These are phyloP conservation scores for Lagenidium giganteum DNA, from an alignment of 352 stramenopile genomes.

Conservation along the genomic window DNA sequence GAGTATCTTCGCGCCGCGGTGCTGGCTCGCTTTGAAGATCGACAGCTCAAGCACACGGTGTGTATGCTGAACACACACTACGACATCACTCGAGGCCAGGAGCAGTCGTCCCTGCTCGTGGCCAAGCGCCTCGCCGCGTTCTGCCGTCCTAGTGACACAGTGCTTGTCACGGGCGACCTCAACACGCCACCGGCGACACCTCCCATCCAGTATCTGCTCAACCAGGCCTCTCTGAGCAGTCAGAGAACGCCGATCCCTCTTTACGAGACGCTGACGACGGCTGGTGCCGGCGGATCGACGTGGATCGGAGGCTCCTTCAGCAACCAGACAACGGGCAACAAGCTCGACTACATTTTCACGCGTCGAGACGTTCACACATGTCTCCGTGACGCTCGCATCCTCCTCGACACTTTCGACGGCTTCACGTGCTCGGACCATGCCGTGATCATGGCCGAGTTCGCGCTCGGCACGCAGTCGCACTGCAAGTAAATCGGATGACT, in stretches of 20 bases:
- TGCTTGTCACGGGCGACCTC: conserved; percentile 69
- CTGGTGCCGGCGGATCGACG: conserved; percentile 31
- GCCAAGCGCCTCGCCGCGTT: conserved; percentile 28
- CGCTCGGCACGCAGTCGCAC: too few relatives aligned
- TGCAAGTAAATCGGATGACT: too few relatives aligned
- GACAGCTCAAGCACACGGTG: conserved; percentile 17
- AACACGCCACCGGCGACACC: conserved; percentile 32
- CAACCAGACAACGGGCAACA: conserved; percentile 19
- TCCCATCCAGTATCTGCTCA: conserved; percentile 37
- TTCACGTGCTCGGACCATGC: conserved; percentile 66
- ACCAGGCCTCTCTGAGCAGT: conserved; percentile 18
- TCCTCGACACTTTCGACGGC: conserved; percentile 39
- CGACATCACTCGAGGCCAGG: conserved; percentile 50
- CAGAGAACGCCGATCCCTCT: conserved; percentile 34
- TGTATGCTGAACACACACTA: conserved; percentile 82
- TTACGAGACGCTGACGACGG: conserved; percentile 54
- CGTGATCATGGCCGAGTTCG: conserved; percentile 51
- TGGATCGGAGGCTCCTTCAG: conserved; percentile 62
- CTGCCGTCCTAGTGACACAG: conserved; percentile 40
- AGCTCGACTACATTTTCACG: conserved; percentile 71
- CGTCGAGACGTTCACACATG: conserved; percentile 40
- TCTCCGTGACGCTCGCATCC: conserved; percentile 30
- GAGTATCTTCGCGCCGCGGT: conserved; percentile 56
- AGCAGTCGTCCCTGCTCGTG: conserved; percentile 47
- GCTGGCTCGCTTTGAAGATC: conserved; percentile 45